Base-by-base conservation (phyloP, 2,329 filamentous ascomycete species). In the Fonsecaea monophora region DNA sequence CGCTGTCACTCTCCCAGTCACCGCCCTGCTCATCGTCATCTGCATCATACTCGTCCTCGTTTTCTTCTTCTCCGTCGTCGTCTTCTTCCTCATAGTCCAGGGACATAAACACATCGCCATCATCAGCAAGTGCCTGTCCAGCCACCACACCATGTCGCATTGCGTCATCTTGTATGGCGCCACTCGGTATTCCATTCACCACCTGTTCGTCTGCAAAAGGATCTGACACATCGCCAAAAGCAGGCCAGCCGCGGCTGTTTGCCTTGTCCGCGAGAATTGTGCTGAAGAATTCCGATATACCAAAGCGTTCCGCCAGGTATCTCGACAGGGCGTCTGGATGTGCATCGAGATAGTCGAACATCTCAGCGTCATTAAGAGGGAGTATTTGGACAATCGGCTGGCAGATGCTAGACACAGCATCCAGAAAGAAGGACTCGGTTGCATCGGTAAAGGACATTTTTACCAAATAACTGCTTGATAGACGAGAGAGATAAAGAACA, bases 301-400 rank as follows among this genome's bases (percentile, higher is more conserved):
- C 53, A 53, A n/a, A n/a, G 3, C 60, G 64, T 54, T 56, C 54
- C 34, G 45, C 37, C 50, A 69, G 35, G 53, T 70, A 70, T n/a
- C 38, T 64, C 21, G 25, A 15, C 18, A 65, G 54, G 18, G 30
- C 50, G 30, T 65, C 62, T 34, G 62, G 68, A 35, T 70, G 64
- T 6, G 58, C 62, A 58, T 70, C 68, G 30, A 70, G 65, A 42
- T 65, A 70, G 7, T 61, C 38, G 34, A 60, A 67, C 5, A 65
- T 58, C 21, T 62, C 58, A 25, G 1, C 53, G 13, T 65, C 58
- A 15, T 60, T 63, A 21, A 66, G 53, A 30, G 64, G 61, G 35
- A 64, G 37, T 18, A 62, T 56, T 18, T 62, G 32, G 57, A 67
- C 57, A 32, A 62, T 25, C n/a, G 58, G 64, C 6, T 30, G 30